phyloP scores from a whole-genome alignment of 2,329 filamentous ascomycete genomes.

The Arthrobotrys conoides region DNA sequence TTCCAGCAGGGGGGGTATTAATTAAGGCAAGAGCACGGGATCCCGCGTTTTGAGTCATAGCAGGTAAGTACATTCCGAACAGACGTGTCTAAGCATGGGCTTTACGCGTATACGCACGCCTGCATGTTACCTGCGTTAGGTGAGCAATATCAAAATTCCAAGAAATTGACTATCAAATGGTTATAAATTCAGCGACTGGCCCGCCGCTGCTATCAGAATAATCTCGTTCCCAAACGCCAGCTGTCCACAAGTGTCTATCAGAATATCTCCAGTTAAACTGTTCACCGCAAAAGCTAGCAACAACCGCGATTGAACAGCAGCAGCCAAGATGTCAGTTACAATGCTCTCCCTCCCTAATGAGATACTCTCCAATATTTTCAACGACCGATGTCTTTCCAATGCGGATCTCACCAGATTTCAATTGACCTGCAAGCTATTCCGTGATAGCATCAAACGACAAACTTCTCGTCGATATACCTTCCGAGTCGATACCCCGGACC shows the following conservation, averaged over 20 bases:
- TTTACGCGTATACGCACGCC: too few relatives aligned
- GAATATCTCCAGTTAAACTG: too few relatives aligned
- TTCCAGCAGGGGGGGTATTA: too few relatives aligned
- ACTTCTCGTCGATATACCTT: slow-evolving; percentile 24
- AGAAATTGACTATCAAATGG: too few relatives aligned
- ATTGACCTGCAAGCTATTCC: slow-evolving; percentile 16
- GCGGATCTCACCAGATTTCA: slow-evolving; percentile 24
- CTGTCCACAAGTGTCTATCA: too few relatives aligned
- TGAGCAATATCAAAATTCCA: neutral
- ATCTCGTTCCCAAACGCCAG: too few relatives aligned
- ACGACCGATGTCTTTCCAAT: slow-evolving; percentile 24
- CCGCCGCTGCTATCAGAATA: too few relatives aligned
- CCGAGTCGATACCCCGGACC: slow-evolving; percentile 19
- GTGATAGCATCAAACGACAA: slow-evolving; percentile 7
- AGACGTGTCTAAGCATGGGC: too few relatives aligned
- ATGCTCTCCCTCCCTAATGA: slow-evolving; percentile 20
- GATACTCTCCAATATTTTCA: slow-evolving; percentile 22
- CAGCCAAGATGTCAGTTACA: neutral
- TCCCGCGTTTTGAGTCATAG: slow-evolving; percentile 7
- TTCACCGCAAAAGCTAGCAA: too few relatives aligned
- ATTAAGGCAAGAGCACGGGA: neutral
- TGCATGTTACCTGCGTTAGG: neutral
- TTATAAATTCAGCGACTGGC: too few relatives aligned
- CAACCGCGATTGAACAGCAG: too few relatives aligned
- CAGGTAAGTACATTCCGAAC: too few relatives aligned